Base-by-base conservation (phyloP, 2,329 filamentous ascomycete genomes). In the Calonectria montana region DNA sequence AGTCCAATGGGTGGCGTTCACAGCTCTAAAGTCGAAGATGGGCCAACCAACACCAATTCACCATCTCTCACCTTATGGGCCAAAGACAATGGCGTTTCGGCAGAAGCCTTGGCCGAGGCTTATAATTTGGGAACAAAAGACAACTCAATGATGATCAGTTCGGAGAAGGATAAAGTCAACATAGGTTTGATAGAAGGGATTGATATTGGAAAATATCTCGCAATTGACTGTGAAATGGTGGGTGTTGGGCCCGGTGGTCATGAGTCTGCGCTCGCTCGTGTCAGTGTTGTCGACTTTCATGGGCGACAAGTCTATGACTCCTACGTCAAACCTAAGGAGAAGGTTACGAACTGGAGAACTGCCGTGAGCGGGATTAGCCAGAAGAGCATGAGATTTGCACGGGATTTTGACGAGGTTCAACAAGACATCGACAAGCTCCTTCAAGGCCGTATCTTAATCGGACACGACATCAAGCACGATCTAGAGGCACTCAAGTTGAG, bases 171-270 rank as follows among this genome's bases (percentile, higher is more conserved):
- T 62, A 88, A 87, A 53, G 85, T 92, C 73, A 94, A 94, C 79
- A 88, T 90, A 53, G 93, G 93, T 1, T 85, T 91, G 4, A 88
- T 90, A 2, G 82, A 86, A 27, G 90, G 88, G 7, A 84, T 93
- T 41, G 90, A 95, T 65, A 86, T 96, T 23, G 97, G 96, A 64
- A 97, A 97, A 87, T 99, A 97, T 82, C 86, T 99, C 48, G 94
- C 94, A 23, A 91, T 99, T 57, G 97, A 99, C 86, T 99, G 97
- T 83, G 97, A 99, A 85, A 99, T 99, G 97, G 97, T 99, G 29
- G 97, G 96, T 59, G 91, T 97, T 15, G 94, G 93, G 0, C 90
- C 90, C 1, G 91, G 91, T 63, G 89, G 91, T 25, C 88, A 92
- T 74, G 90, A 92, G 80, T 95, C 94, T 41, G 92, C 91, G 0